These are phyloP conservation scores for Solanum hybrid DNA, from an alignment of 305 asterid species.

Conservation along the genomic window DNA sequence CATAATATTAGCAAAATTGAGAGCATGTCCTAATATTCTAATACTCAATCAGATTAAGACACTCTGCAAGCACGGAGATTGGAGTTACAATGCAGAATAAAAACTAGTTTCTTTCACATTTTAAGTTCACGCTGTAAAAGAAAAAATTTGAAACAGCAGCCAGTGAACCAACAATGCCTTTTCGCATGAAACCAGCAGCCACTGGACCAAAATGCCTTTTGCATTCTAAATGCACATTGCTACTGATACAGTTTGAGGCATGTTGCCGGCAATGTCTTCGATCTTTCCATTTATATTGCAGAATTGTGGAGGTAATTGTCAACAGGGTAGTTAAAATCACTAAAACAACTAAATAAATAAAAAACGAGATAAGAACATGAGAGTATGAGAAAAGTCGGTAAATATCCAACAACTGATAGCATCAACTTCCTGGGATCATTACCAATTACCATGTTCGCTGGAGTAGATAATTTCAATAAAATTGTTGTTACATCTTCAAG, in stretches of 20 bases:
- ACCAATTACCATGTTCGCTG: background rate
- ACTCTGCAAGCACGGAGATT: background rate
- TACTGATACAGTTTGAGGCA: background rate
- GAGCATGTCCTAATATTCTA: background rate
- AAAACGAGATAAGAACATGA: background rate
- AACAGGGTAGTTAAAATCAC: background rate
- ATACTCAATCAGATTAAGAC: background rate
- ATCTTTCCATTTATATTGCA: background rate
- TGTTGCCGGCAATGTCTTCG: background rate
- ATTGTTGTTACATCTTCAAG: background rate
- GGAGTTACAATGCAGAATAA: background rate
- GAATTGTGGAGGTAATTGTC: background rate
- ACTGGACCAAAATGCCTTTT: background rate
- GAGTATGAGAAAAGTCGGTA: background rate
- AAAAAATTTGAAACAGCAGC: background rate
- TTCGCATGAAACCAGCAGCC: background rate
- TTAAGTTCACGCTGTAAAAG: background rate
- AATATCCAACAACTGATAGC: background rate
- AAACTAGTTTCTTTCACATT: background rate
- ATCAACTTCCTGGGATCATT: background rate
- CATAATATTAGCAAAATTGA: background rate
- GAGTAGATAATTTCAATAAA: background rate
- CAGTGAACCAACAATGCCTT: background rate
- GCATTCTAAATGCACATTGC: background rate
- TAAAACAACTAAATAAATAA: background rate